Evolutionary conservation across 352 stramenopile species (phyloP).

Genomic region (Phytopythium kandeliae): DNA sequence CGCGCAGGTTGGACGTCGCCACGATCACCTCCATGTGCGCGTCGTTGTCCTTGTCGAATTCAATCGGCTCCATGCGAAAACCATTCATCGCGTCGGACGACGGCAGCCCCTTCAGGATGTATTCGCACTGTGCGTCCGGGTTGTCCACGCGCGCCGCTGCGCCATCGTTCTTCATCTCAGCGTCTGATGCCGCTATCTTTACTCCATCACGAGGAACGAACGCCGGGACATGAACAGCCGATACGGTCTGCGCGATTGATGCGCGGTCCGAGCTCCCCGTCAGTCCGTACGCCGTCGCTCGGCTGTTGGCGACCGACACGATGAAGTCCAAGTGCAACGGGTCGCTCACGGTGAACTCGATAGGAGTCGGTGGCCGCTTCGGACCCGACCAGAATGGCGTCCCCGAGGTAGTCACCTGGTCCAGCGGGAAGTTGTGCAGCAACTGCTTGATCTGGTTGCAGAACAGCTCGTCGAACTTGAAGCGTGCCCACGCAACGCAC

Average conservation of each 20-base stretch:
- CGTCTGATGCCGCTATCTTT: conserved; percentile 98
- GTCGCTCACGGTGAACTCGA: conserved; percentile 91
- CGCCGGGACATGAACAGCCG: conserved; percentile 87
- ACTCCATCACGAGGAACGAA: conserved; percentile 94
- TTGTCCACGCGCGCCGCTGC: conserved; percentile 43
- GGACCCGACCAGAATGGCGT: conserved; percentile 98
- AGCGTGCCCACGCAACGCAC: conserved; percentile 96
- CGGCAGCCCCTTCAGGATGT: conserved; percentile 84
- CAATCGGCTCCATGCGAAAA: conserved; percentile 91
- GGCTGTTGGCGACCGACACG: conserved; percentile 92
- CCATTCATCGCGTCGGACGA: conserved; percentile 72
- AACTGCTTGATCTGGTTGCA: conserved; percentile 98
- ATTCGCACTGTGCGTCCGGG: conserved; percentile 59
- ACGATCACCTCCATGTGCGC: conserved; percentile 98
- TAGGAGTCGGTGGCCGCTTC: conserved; percentile 94
- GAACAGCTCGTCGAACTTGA: conserved; percentile 98
- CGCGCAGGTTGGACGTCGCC: conserved; percentile 95
- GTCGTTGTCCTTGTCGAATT: conserved; percentile 99
- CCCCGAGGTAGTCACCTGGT: conserved; percentile 94
- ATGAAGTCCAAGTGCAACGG: conserved; percentile 95
- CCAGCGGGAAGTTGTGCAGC: conserved; percentile 97
- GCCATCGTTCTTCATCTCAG: conserved; percentile 90
- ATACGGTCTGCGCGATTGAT: conserved; percentile 69
- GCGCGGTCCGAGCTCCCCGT: conserved; percentile 50
- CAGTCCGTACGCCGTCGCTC: conserved; percentile 94